phyloP scores from a whole-genome alignment of 352 stramenopile genomes.

The Phytophthora vignae region DNA sequence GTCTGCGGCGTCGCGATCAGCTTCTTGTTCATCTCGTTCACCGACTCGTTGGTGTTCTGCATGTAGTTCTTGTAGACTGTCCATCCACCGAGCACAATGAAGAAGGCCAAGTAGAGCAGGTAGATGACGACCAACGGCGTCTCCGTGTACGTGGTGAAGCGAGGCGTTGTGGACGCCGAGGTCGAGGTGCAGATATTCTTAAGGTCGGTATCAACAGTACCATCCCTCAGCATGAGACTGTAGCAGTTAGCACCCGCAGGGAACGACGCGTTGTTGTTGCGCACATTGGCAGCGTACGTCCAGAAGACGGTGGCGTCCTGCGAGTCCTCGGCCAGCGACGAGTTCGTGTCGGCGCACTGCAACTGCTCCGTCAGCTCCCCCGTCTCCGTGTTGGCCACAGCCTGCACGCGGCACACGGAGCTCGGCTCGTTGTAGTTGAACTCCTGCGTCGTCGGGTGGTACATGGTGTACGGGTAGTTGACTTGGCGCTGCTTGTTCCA shows the following conservation, averaged over 20 bases:
- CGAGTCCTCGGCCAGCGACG: slow-evolving; percentile 37
- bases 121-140: slow-evolving; percentile 39
- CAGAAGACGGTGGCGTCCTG: slow-evolving; percentile 49
- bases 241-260: slow-evolving; percentile 50
- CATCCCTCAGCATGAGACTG: slow-evolving; percentile 42
- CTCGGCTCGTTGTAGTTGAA: slow-evolving; percentile 46
- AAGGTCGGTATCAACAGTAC: slow-evolving; percentile 26
- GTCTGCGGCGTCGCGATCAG: slow-evolving; percentile 28
- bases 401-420: slow-evolving; percentile 42
- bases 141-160: slow-evolving; percentile 26
- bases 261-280: slow-evolving; percentile 64
- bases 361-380: slow-evolving; percentile 39
- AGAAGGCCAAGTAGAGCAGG: slow-evolving; percentile 40
- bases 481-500: slow-evolving; percentile 48
- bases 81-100: slow-evolving; percentile 37
- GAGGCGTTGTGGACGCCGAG: too few species aligned
- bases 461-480: slow-evolving; percentile 46
- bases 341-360: slow-evolving; percentile 44
- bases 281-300: slow-evolving; percentile 45
- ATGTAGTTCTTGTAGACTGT: slow-evolving; percentile 29
- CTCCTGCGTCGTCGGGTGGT: slow-evolving; percentile 34
- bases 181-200: background rate
- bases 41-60: slow-evolving; percentile 30
- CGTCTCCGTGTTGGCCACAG: slow-evolving; percentile 23
- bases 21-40: slow-evolving; percentile 41